Conservation (phyloP, 192 early-diverging fungal genomes). For the Backusella liffmaniae region DNA sequence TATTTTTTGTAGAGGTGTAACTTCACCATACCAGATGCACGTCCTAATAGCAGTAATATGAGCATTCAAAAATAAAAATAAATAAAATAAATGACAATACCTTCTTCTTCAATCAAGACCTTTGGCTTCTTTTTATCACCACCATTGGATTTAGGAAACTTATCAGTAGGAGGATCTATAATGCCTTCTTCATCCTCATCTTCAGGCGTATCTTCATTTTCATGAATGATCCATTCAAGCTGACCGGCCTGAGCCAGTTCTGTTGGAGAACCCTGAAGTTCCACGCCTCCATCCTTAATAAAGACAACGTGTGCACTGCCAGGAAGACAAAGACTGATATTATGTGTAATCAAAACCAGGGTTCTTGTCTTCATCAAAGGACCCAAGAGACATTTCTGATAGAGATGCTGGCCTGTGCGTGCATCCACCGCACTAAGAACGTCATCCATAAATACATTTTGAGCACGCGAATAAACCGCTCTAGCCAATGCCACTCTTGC, state of each 20-base stretch:
- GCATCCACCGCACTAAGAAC: slow-evolving; percentile 86
- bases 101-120: slow-evolving; percentile 48
- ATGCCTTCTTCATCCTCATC: slow-evolving; percentile 9
- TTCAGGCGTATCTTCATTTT: slow-evolving; percentile 1
- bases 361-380: slow-evolving; percentile 78
- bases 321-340: slow-evolving; percentile 59
- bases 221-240: slow-evolving; percentile 30
- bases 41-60: slow-evolving; percentile 35
- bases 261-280: slow-evolving; percentile 21
- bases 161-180: background rate
- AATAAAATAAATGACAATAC: background rate
- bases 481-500: slow-evolving; percentile 83
- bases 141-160: background rate
- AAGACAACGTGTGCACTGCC: slow-evolving; percentile 53
- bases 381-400: slow-evolving; percentile 70
- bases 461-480: slow-evolving; percentile 73
- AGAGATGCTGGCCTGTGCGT: slow-evolving; percentile 77
- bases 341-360: slow-evolving; percentile 82
- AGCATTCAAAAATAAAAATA: background rate
- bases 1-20: slow-evolving; percentile 76
- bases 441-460: slow-evolving; percentile 79
- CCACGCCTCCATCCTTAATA: slow-evolving; percentile 42
- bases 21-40: slow-evolving; percentile 79
- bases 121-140: slow-evolving; percentile 28
- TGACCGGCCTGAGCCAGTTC: slow-evolving; percentile 19